phyloP scores from a whole-genome alignment of 352 stramenopile genomes.

The Phytophthora chlamydospora region DNA sequence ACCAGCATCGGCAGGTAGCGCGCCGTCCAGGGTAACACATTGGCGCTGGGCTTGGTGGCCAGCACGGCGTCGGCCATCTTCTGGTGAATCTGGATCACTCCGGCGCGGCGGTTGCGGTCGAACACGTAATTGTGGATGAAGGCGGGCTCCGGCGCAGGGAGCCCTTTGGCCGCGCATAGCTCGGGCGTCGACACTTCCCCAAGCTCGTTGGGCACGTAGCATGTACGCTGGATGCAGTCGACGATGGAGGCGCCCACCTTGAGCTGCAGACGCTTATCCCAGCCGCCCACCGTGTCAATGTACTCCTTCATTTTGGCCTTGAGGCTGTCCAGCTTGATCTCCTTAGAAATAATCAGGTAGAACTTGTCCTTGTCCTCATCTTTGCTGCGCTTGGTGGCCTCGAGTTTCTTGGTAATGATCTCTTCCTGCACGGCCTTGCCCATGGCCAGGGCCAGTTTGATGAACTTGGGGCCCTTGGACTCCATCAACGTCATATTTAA shows the following conservation, averaged over 20 bases:
- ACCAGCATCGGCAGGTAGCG: conserved; percentile 97
- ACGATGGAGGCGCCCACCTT: conserved; percentile 89
- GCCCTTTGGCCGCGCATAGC: conserved; percentile 36
- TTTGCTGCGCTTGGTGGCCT: conserved; percentile 32
- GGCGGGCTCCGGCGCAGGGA: conserved; percentile 42
- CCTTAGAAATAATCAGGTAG: conserved; percentile 35
- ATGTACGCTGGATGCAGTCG: conserved; percentile 82
- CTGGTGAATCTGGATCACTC: conserved; percentile 78
- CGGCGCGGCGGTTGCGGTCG: conserved; percentile 77
- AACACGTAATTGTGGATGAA: conserved; percentile 86
- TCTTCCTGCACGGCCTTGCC: conserved; percentile 80
- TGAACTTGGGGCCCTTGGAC: conserved; percentile 75
- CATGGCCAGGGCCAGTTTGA: conserved; percentile 78
- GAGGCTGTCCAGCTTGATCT: conserved; percentile 42
- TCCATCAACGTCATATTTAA: conserved; percentile 77
- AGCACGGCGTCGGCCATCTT: conserved; percentile 62
- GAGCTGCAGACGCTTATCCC: conserved; percentile 89
- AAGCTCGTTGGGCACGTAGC: conserved; percentile 56
- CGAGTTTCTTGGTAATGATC: conserved; percentile 69
- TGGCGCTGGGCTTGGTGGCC: conserved; percentile 54
- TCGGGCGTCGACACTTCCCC: conserved; percentile 40
- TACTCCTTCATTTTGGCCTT: conserved; percentile 61
- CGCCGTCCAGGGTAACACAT: conserved; percentile 79
- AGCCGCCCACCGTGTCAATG: conserved; percentile 78
- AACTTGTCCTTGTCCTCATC: conserved; percentile 23